These are phyloP conservation scores for Syncephalastrum sp. DNA, from an alignment of 371 early-diverging fungal genomes.

Conservation along the genomic window DNA sequence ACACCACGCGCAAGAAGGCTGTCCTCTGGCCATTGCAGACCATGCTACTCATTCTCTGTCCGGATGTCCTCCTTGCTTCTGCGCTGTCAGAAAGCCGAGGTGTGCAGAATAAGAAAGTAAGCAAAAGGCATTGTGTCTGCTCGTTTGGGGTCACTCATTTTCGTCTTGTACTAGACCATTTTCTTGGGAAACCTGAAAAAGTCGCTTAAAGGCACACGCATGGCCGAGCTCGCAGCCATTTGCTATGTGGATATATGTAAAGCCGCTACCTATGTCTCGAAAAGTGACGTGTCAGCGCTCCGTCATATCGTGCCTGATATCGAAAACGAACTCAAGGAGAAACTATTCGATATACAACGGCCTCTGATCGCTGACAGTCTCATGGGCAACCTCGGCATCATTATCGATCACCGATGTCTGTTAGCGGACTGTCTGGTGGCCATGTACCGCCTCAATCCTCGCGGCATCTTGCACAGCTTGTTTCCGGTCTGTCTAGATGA, in stretches of 20 bases:
- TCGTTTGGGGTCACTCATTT: background rate
- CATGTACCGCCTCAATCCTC: constrained; percentile 73
- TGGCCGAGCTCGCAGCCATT: constrained; percentile 74
- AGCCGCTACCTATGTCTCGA: constrained; percentile 71
- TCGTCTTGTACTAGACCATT: constrained; percentile 32
- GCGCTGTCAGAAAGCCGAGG: constrained; percentile 46
- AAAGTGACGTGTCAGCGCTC: constrained; percentile 63
- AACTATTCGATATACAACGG: constrained; percentile 62
- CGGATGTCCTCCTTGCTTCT: constrained; percentile 66
- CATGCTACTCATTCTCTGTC: constrained; percentile 78
- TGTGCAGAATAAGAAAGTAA: constrained; percentile 44
- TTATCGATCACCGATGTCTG: constrained; percentile 58
- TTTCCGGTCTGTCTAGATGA: constrained; percentile 70
- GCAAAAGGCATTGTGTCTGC: background rate
- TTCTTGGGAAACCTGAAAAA: constrained; percentile 71
- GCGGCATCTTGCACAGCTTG: constrained; percentile 62
- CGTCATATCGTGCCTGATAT: constrained; percentile 70
- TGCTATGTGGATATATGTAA: constrained; percentile 83
- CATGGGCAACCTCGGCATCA: constrained; percentile 54
- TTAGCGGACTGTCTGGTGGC: constrained; percentile 76
- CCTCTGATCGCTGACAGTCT: constrained; percentile 59
- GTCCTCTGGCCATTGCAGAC: constrained; percentile 86
- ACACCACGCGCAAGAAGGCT: constrained; percentile 64
- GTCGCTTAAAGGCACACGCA: constrained; percentile 56
- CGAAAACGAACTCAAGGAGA: constrained; percentile 73